Percentiles rank a stretch among this genome's conserved stretches.
These are phyloP conservation scores for Talaromyces sp. DNA, from an alignment of 2,329 filamentous ascomycete species.

Conservation along the genomic window DNA sequence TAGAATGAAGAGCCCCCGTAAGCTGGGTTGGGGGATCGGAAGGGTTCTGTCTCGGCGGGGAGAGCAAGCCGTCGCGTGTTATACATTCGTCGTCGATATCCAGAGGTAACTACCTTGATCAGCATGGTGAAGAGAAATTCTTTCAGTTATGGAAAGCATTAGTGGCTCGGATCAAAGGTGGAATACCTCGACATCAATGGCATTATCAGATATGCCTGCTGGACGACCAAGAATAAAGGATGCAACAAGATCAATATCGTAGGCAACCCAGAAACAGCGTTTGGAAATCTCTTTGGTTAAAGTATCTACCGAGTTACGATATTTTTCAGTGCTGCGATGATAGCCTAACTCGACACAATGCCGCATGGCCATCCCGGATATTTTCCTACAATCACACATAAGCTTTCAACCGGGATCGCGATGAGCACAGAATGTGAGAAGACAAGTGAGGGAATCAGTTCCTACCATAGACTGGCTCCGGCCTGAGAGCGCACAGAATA, in stretches of 20 bases:
- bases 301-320: conserved; percentile 19
- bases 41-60: conserved; percentile 9
- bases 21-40: conserved; percentile 23
- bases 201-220: conserved; percentile 25
- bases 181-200: conserved; percentile 27
- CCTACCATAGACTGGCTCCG: conserved; percentile 27
- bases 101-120: conserved; percentile 16
- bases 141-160: not conserved
- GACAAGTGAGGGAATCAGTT: not conserved
- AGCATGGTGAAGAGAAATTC: not conserved
- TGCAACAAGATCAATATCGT: conserved; percentile 32
- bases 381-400: conserved; percentile 23
- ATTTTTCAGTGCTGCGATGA: conserved; percentile 28
- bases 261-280: conserved; percentile 34
- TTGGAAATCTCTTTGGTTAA: conserved; percentile 30
- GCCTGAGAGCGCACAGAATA: conserved; percentile 27
- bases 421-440: not conserved
- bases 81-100: conserved; percentile 20
- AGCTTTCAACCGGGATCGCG: not conserved
- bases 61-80: conserved; percentile 12
- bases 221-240: conserved; percentile 32
- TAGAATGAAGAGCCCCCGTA: conserved; percentile 27
- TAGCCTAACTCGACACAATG: conserved; percentile 38
- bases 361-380: conserved; percentile 34
- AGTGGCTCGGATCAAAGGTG: not conserved